These are phyloP conservation scores for Vigna mungo DNA, from an alignment of 306 rosid genomes.

Conservation along the genomic window DNA sequence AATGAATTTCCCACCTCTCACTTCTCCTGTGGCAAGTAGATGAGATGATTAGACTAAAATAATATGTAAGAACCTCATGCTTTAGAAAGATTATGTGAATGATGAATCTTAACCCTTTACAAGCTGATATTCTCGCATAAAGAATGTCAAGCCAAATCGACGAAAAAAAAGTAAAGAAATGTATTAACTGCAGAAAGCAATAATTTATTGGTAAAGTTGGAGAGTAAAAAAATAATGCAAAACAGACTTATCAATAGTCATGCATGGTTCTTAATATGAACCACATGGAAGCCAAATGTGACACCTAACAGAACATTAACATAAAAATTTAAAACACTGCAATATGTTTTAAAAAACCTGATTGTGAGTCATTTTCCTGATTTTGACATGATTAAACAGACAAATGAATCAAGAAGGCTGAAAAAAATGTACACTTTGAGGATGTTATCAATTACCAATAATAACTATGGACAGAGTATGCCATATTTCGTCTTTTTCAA, in stretches of 20 bases:
- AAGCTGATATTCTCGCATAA: background rate
- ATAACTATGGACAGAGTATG: background rate
- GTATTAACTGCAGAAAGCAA: background rate
- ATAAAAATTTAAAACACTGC: background rate
- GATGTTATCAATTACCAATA: background rate
- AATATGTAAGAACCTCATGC: background rate
- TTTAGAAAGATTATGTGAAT: background rate
- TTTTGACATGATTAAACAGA: background rate
- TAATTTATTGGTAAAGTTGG: slow-evolving; percentile 27
- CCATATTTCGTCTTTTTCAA: background rate
- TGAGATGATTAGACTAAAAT: background rate
- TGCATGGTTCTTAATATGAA: background rate
- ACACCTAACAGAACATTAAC: slow-evolving; percentile 2
- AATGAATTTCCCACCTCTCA: background rate
- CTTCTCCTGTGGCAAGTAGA: background rate
- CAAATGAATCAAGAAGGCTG: background rate
- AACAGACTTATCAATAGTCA: background rate
- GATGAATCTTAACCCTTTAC: slow-evolving; percentile 6
- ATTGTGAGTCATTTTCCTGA: no score
- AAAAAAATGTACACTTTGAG: background rate
- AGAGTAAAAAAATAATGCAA: background rate
- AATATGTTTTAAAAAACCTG: background rate
- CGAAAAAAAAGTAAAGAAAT: no score
- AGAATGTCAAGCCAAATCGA: background rate
- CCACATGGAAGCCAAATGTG: background rate